Evolutionary conservation across 768 basidiomycete species (phyloP).

Genomic region (Phylloporus scabripes): DNA sequence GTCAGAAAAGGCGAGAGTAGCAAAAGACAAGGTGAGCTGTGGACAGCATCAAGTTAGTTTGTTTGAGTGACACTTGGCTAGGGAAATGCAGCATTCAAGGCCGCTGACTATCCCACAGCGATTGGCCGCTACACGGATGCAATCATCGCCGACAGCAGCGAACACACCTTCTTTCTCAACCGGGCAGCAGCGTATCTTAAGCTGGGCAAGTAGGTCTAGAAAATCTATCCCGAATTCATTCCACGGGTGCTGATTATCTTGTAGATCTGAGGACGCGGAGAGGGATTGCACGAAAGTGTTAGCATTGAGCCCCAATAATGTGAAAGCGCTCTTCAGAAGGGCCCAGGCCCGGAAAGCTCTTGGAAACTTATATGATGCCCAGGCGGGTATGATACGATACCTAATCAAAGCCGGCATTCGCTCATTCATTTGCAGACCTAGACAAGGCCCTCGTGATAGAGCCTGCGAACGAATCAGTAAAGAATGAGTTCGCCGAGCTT

Average conservation of each 20-base stretch:
- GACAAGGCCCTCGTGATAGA: constrained; percentile 53
- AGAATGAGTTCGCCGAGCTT: constrained; percentile 55
- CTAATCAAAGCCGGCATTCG: not conserved
- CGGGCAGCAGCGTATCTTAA: constrained; percentile 90
- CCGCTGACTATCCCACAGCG: constrained; percentile 68
- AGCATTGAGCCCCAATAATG: constrained; percentile 48
- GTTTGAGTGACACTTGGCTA: constrained; percentile 26
- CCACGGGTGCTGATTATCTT: constrained; percentile 1
- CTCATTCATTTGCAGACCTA: constrained; percentile 47
- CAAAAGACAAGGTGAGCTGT: constrained; percentile 29
- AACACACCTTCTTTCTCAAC: constrained; percentile 80
- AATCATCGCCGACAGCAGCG: constrained; percentile 59
- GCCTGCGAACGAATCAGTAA: constrained; percentile 56
- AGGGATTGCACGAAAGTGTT: constrained; percentile 72
- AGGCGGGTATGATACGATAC: constrained; percentile 40
- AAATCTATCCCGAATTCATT: not conserved
- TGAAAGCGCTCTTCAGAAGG: constrained; percentile 77
- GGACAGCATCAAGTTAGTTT: not conserved
- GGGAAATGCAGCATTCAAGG: constrained; percentile 88
- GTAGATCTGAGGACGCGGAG: constrained; percentile 73
- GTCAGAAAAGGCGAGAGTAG: constrained; percentile 31
- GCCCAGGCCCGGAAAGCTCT: constrained; percentile 64
- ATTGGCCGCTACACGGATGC: constrained; percentile 86
- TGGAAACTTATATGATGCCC: constrained; percentile 52
- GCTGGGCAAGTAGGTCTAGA: constrained; percentile 79